These are phyloP conservation scores for Sphaerosporella brunnea DNA, from an alignment of 495 filamentous ascomycete genomes.

Conservation along the genomic window DNA sequence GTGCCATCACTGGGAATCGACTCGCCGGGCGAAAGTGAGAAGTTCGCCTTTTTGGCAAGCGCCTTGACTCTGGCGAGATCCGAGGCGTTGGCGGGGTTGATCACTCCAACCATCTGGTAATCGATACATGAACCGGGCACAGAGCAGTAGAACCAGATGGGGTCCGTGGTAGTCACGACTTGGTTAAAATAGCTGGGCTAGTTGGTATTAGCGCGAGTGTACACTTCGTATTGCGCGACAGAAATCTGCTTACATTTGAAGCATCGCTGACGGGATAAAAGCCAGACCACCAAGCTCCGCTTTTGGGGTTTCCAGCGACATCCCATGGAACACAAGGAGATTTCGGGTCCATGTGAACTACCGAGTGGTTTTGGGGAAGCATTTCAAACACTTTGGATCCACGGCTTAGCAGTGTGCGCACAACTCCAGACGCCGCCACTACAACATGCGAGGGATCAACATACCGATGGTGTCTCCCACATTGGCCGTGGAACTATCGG, in stretches of 20 bases:
- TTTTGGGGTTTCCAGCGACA: neutral
- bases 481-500: conserved; percentile 11
- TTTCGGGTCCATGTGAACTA: conserved; percentile 31
- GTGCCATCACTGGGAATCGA: conserved; percentile 24
- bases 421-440: no score
- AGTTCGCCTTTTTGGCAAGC: conserved; percentile 23
- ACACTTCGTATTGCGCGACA: neutral
- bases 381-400: conserved; percentile 36
- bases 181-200: conserved; percentile 30
- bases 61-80: conserved; percentile 23
- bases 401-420: no score
- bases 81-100: conserved; percentile 28
- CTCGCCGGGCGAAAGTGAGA: conserved; percentile 30
- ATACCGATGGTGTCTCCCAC: conserved; percentile 15
- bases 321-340: conserved; percentile 36
- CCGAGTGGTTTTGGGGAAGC: conserved; percentile 36
- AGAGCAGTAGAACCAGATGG: conserved; percentile 37
- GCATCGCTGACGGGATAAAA: conserved; percentile 23
- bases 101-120: conserved; percentile 31
- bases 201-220: conserved; percentile 1
- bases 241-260: conserved; percentile 5
- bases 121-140: conserved; percentile 29
- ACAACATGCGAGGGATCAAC: conserved; percentile 7
- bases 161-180: conserved; percentile 30
- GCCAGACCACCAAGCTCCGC: conserved; percentile 28